Evolutionary conservation across 2,329 filamentous ascomycete species (phyloP).

Genomic region (Plenodomus biglobosus): DNA sequence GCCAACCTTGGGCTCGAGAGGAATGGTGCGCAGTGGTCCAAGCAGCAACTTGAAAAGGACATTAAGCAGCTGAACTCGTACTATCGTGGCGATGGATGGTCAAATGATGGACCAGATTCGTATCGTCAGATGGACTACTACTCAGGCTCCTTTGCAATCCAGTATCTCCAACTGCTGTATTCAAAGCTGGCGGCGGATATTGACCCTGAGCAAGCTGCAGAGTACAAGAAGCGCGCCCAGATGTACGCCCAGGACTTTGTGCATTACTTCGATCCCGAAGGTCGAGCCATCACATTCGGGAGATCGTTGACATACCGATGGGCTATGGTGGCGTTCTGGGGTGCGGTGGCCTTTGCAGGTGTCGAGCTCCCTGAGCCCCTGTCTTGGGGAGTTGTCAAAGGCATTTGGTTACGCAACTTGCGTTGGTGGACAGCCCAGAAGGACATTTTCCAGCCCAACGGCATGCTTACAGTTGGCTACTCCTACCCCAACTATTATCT

Average conservation of each 20-base stretch:
- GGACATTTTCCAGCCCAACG: slow-evolving; percentile 73
- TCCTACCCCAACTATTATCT: slow-evolving; percentile 80
- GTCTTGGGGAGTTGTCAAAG: slow-evolving; percentile 78
- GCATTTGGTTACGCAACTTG: slow-evolving; percentile 71
- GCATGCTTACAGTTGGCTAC: slow-evolving; percentile 75
- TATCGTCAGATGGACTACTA: slow-evolving; percentile 88
- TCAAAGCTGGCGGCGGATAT: slow-evolving; percentile 67
- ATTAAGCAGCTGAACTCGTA: slow-evolving; percentile 79
- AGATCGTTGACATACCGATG: slow-evolving; percentile 80
- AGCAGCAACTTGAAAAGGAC: slow-evolving; percentile 69
- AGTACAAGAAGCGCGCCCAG: slow-evolving; percentile 69
- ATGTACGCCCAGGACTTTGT: slow-evolving; percentile 69
- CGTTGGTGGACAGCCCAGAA: slow-evolving; percentile 78
- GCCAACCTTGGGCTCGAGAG: slow-evolving; percentile 77
- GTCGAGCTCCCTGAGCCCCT: slow-evolving; percentile 71
- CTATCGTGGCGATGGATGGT: slow-evolving; percentile 80
- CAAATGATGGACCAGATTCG: slow-evolving; percentile 75
- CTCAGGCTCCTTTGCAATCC: slow-evolving; percentile 79
- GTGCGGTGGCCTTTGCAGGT: slow-evolving; percentile 72
- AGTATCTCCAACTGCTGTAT: slow-evolving; percentile 76
- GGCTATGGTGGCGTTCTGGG: slow-evolving; percentile 84
- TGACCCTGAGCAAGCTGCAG: slow-evolving; percentile 65
- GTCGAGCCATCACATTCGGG: slow-evolving; percentile 73
- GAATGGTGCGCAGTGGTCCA: slow-evolving; percentile 71
- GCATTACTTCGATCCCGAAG: slow-evolving; percentile 74